Evolutionary conservation across 2,329 filamentous ascomycete genomes (phyloP), one percentile per base, ranked within the genome.

Genomic region (Colletotrichum viniferum): DNA sequence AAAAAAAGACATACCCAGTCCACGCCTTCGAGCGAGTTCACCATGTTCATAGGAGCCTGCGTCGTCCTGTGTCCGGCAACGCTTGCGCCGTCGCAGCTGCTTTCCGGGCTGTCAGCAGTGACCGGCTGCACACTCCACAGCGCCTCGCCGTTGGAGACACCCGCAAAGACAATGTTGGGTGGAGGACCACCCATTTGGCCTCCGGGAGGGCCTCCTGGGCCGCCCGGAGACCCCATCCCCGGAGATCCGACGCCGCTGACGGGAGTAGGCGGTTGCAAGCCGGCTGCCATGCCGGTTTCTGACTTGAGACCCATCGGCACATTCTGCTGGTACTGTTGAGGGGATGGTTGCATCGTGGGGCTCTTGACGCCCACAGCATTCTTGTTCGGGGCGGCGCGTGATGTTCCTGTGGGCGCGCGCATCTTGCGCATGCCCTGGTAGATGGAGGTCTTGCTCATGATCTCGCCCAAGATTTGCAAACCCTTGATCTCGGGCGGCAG

Each of bases 391-490:
- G 83, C 80, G 0, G 86, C 86, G 14, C 81, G 83, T 10, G 84
- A 81, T 76, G 88, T 87, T 56, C 82, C 83, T 5, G 83, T 87
- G 0, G 91, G 90, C 1, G 89, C 89, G 18, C 90, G 85, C 81
- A 90, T 87, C 76, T 90, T 90, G 52, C 92, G 88, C 84, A 92
- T 88, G 28, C 84, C 85, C 78, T 90, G 87, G 79, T 93, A 94
- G 5, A 90, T 84, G 16, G 88, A 87, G 36, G 90, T 91, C 78
- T 92, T 91, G 48, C 89, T 88, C 78, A 90, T 86, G 48, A 95
- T 86, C 75, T 94, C 92, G 12, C 86, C 86, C 36, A 95, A 84
- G 2, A 96, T 89, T 24, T 87, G 86, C 34, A 90, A 84, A 13
- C 88, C 89, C 81, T 95, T 95, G 58, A 90, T 86, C 21, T 88